These are phyloP conservation scores for Aspergillus arachidicola DNA, from an alignment of 2,329 filamentous ascomycete species.

Conservation along the genomic window DNA sequence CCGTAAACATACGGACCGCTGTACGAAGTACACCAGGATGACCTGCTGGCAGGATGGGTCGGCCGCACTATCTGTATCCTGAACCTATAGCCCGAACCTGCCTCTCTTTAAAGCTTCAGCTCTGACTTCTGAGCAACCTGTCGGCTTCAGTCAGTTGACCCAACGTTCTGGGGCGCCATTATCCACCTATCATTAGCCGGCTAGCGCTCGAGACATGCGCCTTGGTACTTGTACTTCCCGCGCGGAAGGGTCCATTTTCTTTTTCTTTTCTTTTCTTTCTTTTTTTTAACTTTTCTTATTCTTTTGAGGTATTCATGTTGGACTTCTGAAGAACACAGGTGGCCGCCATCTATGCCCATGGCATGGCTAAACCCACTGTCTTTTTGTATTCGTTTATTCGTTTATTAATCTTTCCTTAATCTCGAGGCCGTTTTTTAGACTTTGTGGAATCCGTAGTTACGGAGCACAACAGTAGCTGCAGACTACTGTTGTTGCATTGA, in stretches of 20 bases:
- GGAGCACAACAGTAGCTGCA: constrained; percentile 28
- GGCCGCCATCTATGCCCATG: constrained; percentile 2
- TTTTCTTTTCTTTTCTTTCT: background rate
- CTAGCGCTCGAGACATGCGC: constrained; percentile 19
- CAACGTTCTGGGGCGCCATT: constrained; percentile 25
- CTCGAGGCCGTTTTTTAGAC: background rate
- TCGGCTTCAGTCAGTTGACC: constrained; percentile 23
- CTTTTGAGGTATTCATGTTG: background rate
- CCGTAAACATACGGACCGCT: constrained; percentile 15
- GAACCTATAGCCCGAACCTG: constrained; percentile 22
- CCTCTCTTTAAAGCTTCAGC: constrained; percentile 11
- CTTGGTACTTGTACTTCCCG: constrained; percentile 12
- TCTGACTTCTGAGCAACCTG: constrained; percentile 18
- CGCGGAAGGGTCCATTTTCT: background rate
- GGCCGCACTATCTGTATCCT: constrained; percentile 22
- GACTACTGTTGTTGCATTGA: constrained; percentile 24
- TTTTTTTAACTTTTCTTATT: background rate
- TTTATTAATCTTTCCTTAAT: background rate
- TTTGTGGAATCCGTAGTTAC: constrained; percentile 17
- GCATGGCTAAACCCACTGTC: constrained; percentile 9
- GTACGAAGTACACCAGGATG: constrained; percentile 15
- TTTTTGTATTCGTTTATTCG: background rate
- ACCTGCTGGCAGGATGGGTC: constrained; percentile 23
- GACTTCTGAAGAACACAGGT: constrained; percentile 7
- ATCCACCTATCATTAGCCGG: constrained; percentile 22